These are phyloP conservation scores for Carpinus fangiana DNA, from an alignment of 306 rosid species.

Conservation along the genomic window DNA sequence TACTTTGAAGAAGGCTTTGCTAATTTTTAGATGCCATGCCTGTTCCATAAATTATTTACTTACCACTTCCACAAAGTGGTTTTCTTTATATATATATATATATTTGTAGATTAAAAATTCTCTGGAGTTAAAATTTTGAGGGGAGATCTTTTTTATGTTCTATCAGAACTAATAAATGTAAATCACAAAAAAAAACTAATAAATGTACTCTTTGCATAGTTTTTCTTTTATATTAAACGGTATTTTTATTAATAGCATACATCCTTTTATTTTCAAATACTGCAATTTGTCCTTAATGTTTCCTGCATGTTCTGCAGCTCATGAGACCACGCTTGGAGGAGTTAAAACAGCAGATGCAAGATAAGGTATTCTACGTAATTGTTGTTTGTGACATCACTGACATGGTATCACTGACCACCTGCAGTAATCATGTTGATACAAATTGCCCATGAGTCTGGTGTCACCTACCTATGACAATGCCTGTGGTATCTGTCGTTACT, in stretches of 20 bases:
- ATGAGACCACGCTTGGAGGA: constrained; percentile 74
- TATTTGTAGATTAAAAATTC: neutral
- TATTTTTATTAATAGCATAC: neutral
- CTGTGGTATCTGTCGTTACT: neutral
- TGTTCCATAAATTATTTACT: neutral
- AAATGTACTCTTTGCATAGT: neutral
- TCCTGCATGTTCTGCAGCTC: constrained; percentile 49
- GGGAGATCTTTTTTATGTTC: neutral
- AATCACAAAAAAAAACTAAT: neutral
- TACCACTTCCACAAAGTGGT: neutral
- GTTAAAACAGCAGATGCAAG: constrained; percentile 50
- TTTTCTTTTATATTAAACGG: neutral
- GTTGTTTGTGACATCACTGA: constrained; percentile 6
- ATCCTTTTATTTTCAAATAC: neutral
- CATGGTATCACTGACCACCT: neutral
- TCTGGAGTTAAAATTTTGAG: neutral
- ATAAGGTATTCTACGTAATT: constrained; percentile 49
- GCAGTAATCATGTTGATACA: constrained; percentile 10
- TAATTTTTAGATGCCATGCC: neutral
- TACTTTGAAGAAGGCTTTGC: neutral
- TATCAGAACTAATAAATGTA: neutral
- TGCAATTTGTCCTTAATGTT: constrained; percentile 14
- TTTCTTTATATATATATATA: too few relatives aligned
- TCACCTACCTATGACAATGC: neutral
- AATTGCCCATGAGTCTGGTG: neutral